phyloP scores from a whole-genome alignment of 495 filamentous ascomycete species.

The Penicillium atrosanguineum region DNA sequence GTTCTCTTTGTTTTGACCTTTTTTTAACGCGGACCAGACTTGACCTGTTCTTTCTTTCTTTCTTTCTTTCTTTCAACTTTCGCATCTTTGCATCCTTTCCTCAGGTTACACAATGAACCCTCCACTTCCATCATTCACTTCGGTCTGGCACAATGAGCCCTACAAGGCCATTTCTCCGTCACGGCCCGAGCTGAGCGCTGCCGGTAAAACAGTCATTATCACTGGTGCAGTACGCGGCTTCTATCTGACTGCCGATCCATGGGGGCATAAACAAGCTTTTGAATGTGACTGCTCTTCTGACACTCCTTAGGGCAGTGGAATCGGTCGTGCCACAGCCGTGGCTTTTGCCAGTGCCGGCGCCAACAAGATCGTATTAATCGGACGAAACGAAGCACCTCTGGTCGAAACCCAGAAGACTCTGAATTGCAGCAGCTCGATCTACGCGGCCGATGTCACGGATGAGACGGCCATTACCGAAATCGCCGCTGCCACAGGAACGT shows the following conservation, averaged over 20 bases:
- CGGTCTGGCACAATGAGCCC: conserved; percentile 34
- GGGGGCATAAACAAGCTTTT: neutral
- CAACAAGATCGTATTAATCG: conserved; percentile 31
- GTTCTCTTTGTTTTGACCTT: neutral
- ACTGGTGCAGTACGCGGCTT: conserved; percentile 37
- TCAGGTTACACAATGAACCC: conserved; percentile 13
- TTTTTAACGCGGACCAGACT: neutral
- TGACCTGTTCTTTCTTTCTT: neutral
- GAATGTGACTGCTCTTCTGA: neutral
- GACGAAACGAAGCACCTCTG: conserved; percentile 26
- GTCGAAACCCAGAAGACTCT: conserved; percentile 13
- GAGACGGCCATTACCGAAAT: conserved; percentile 19
- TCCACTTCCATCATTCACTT: conserved; percentile 25
- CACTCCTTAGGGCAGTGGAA: conserved; percentile 28
- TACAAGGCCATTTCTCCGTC: conserved; percentile 44
- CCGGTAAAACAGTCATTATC: conserved; percentile 44
- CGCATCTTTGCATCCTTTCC: neutral
- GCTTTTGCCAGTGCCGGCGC: conserved; percentile 41
- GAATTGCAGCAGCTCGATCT: conserved; percentile 3
- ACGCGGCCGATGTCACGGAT: conserved; percentile 17
- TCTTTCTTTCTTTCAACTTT: no score
- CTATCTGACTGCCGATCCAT: neutral
- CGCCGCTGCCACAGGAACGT: conserved; percentile 22
- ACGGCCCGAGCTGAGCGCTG: conserved; percentile 36
- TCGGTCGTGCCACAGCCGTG: conserved; percentile 35